Base-by-base conservation (phyloP, 192 early-diverging fungal genomes). In the Phycomyces blakesleeanus region DNA sequence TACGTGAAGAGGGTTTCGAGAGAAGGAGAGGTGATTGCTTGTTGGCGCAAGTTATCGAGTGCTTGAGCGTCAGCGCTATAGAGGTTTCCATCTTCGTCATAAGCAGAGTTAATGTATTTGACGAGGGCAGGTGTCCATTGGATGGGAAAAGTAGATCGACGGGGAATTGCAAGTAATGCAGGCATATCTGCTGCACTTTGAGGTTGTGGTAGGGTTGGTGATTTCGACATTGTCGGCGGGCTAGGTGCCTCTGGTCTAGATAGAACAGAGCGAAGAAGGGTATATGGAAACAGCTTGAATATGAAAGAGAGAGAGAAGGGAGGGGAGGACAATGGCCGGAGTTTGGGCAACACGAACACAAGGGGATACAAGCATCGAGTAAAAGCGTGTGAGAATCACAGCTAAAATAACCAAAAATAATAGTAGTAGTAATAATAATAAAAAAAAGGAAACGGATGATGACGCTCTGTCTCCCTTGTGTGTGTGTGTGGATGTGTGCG, bases 1-100 rank as follows among this genome's bases (percentile, higher is more conserved):
- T 56, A 64, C 63, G 55, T 56, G 11, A 18, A 50, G 12, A 67
- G 44, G 47, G 47, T 21, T 16, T 67, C 66, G 15, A 67, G 34
- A 20, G 37, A 38, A 51, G 51, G 52, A 34, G 51, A 27, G 27
- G 15, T 34, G 21, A 69, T n/a, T 18, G 44, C 44, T 27, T 49
- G 40, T 42, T 55, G 27, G 26, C 67, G 54, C 39, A 69, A 18
- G 21, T 8, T 39, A 16, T 69, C 67, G 10, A 69, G 39, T 15
- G 16, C 29, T 11, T 44, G 15, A 20, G 51, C 51, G 20, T 69
- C 67, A 18, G 53, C 2, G 49, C 29, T 27, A 57, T 69, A 69
- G 8, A 54, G 50, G 7, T 41, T 24, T 12, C 59, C 44, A 20
- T 69, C 60, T 22, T 69, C 60, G 18, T 53, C 59, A 57, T 69